Evolutionary conservation across 352 stramenopile species (phyloP), one percentile per base, ranked within the genome.

Genomic region (Pelagophyceae sp.): DNA sequence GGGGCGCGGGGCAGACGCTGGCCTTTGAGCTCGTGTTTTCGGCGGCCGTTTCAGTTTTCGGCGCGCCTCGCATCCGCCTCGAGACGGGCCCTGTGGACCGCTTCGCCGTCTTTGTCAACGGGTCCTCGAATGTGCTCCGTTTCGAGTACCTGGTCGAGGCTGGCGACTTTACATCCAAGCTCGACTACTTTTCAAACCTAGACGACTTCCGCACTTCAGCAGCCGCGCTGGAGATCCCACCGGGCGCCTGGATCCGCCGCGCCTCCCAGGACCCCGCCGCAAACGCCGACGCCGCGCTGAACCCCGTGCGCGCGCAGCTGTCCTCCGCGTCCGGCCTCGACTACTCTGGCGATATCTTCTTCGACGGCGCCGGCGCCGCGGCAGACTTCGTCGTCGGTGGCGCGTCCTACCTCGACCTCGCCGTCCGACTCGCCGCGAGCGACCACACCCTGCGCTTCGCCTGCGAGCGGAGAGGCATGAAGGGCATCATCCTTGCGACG

Each of bases 181-280:
- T 87, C 20, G 78, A 86, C 65, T 87, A 87, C 78, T 82, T 78
- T 76, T 82, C 77, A 5, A 72, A 85, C 75, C 67, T 85, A 27
- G 76, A 79, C 29, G 60, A 83, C 31, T 67, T 82, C n/a, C 81
- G 82, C 58, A 83, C 79, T 33, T 84, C 84, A n/a, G 77, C 23
- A 11, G 63, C 25, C 50, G 79, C 72, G 64, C 76, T 87, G 25
- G 51, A 75, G 20, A 69, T 87, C 54, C 82, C 83, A 37, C 82
- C 75, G 61, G 82, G 33, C 67, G 3, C 33, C 15, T 81, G 71
- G 70, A 85, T 87, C 38, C 79, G 65, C 51, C 76, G 31, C 69
- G 23, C 61, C 35, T 27, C 75, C 20, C 40, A 31, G 27, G 78
- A 77, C 58, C 82, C 82, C 72, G 33, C 76, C 23, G 58, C 86